These are phyloP conservation scores for Naganishia vishniacii DNA, from an alignment of 768 basidiomycete genomes.

Conservation along the genomic window DNA sequence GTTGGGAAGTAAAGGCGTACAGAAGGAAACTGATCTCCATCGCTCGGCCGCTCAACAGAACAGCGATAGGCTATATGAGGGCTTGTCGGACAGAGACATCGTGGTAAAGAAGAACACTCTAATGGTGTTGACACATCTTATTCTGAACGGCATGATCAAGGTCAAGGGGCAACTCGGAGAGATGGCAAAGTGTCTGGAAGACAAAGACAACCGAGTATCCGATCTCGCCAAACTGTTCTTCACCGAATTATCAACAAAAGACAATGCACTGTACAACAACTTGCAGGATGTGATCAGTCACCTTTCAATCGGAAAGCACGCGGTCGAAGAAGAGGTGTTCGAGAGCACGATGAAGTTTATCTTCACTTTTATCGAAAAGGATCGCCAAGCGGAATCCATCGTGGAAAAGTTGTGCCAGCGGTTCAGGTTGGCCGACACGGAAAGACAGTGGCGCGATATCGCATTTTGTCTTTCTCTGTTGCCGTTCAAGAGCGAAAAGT, in stretches of 20 bases:
- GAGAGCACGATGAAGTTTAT: slow-evolving; percentile 90
- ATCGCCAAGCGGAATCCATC: slow-evolving; percentile 84
- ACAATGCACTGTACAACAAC: slow-evolving; percentile 98
- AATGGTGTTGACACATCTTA: slow-evolving; percentile 95
- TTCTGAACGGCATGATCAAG: slow-evolving; percentile 98
- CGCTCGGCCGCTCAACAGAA: slow-evolving; percentile 31
- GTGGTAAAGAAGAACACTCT: slow-evolving; percentile 98
- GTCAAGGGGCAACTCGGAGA: slow-evolving; percentile 98
- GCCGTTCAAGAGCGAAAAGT: slow-evolving; percentile 94
- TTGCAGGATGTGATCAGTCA: slow-evolving; percentile 97
- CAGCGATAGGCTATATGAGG: slow-evolving; percentile 80
- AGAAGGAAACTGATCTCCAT: neutral
- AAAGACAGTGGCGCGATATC: slow-evolving; percentile 95
- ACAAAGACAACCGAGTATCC: slow-evolving; percentile 74
- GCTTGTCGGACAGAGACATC: slow-evolving; percentile 76
- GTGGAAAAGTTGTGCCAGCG: slow-evolving; percentile 97
- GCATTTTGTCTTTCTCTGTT: slow-evolving; percentile 89
- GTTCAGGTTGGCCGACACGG: slow-evolving; percentile 78
- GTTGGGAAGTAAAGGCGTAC: slow-evolving; percentile 37
- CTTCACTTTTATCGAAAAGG: slow-evolving; percentile 96
- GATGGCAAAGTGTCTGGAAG: slow-evolving; percentile 99
- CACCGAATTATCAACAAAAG: slow-evolving; percentile 88
- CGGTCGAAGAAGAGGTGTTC: slow-evolving; percentile 87
- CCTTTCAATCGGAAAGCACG: slow-evolving; percentile 79
- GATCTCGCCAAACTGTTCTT: slow-evolving; percentile 98